phyloP scores from a whole-genome alignment of 2,329 filamentous ascomycete genomes.

The Dendrostoma leiphaemia region DNA sequence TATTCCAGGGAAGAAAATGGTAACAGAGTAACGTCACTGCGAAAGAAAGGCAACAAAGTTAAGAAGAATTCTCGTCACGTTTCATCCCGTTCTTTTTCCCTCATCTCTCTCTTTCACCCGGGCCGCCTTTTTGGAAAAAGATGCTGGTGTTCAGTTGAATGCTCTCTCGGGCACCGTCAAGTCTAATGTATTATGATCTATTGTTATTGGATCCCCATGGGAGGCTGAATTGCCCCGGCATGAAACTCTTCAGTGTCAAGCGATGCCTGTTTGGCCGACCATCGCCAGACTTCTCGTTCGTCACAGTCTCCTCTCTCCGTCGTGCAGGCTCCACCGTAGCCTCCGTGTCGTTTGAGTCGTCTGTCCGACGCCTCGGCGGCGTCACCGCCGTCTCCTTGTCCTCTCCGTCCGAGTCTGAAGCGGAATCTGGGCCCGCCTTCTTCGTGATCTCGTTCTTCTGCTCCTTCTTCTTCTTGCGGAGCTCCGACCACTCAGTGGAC shows the following conservation, averaged over 20 bases:
- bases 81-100: too few species aligned
- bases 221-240: not conserved
- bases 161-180: too few species aligned
- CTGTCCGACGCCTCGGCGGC: too few species aligned
- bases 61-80: too few species aligned
- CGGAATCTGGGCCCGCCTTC: not conserved
- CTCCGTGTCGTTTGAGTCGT: too few species aligned
- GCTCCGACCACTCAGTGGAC: conserved; percentile 11
- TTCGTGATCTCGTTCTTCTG: not conserved
- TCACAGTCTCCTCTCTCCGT: not conserved
- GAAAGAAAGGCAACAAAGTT: too few species aligned
- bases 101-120: too few species aligned
- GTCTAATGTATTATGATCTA: not conserved
- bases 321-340: too few species aligned
- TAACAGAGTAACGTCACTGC: too few species aligned
- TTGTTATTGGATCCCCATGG: not conserved
- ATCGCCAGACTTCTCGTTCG: not conserved
- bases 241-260: not conserved
- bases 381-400: not conserved
- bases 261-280: not conserved
- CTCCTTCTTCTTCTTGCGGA: conserved; percentile 5
- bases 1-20: too few species aligned
- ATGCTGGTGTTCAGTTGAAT: too few species aligned
- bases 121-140: too few species aligned
- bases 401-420: not conserved